Conservation (phyloP, 768 basidiomycete species). For the Trametes punicea region DNA sequence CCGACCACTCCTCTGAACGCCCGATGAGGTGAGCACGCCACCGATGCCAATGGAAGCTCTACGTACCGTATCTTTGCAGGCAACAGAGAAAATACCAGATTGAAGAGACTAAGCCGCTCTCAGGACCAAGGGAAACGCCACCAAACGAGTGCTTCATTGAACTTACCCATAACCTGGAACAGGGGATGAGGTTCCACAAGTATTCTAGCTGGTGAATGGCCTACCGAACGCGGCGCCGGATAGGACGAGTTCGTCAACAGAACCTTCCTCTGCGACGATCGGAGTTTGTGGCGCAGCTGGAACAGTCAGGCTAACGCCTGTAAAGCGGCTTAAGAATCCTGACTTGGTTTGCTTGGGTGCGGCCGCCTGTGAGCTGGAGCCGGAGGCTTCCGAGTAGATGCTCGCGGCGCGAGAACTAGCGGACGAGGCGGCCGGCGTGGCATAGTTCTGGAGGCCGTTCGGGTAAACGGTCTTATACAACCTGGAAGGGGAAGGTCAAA, state of each 20-base stretch:
- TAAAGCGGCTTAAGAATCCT: slow-evolving; percentile 30
- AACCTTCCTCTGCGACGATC: slow-evolving; percentile 40
- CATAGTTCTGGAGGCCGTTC: slow-evolving; percentile 25
- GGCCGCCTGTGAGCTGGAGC: slow-evolving; percentile 8
- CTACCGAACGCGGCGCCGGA: slow-evolving; percentile 76
- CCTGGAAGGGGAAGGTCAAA: slow-evolving; percentile 15
- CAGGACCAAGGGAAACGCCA: not conserved
- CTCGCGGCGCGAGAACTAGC: slow-evolving; percentile 25
- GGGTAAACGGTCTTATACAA: slow-evolving; percentile 32
- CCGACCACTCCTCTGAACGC: slow-evolving; percentile 62
- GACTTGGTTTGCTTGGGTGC: slow-evolving; percentile 12
- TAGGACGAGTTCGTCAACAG: slow-evolving; percentile 68
- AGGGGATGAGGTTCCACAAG: not conserved
- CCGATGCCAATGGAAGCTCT: not conserved
- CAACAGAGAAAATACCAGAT: slow-evolving; percentile 73
- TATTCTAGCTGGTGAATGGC: not conserved
- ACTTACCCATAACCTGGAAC: slow-evolving; percentile 30
- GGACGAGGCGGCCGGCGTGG: slow-evolving; percentile 27
- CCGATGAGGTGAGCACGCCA: not conserved
- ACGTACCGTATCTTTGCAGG: slow-evolving; percentile 69
- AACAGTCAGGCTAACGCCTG: slow-evolving; percentile 21
- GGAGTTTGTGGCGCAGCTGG: slow-evolving; percentile 24
- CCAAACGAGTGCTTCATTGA: not conserved
- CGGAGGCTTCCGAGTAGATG: slow-evolving; percentile 23
- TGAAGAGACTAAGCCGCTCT: slow-evolving; percentile 65